Evolutionary conservation across 345 rosid genomes (phyloP), one percentile per base, ranked within the genome.

Genomic region (Clarkia xantiana): DNA sequence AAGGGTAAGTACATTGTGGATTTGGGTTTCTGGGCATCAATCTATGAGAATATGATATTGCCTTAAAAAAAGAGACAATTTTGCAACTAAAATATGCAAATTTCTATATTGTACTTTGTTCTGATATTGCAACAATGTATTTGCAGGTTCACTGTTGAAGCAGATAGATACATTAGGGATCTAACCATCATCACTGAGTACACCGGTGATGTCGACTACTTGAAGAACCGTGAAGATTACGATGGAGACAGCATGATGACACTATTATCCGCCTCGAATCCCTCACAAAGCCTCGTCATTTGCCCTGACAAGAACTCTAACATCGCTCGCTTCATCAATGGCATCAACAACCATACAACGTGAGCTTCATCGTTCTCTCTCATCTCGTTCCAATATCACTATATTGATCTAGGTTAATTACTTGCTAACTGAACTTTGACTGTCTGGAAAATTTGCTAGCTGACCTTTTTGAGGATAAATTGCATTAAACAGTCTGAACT

Each of bases 171-270:
- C 45, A 84, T 88, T 18, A 88, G 80, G 70, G 97, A 84, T 71
- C 61, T 82, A 75, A 88, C 97, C 50, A 66, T 88, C 56, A 67
- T 88, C 55, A 71, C 85, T 22, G 97, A 88, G 57, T 88, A 88
- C 68, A 67, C 80, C 11, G 97, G 97, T n/a, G 89, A 88, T 54
- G 95, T 88, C 68, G 95, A 88, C 72, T 88, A 73, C 68, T 58
- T 82, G 48, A 69, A 63, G 56, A 84, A 78, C 63, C 71, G 94
- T 29, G 93, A 88, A 62, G 64, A 70, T 17, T 93, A 88, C 29
- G 95, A 84, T 52, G 80, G 97, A 53, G 97, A 88, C 62, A 80
- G 89, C 70, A 70, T 84, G 69, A 88, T 88, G 97, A 84, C 97
- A 52, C 89, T 88, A 49, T 86, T 88, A 56, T 58, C 74, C 55